Evolutionary conservation across 1,139 yeast genomes (phyloP), one percentile per base, ranked within the genome.

Genomic region (Yamadazyma dushanensis): DNA sequence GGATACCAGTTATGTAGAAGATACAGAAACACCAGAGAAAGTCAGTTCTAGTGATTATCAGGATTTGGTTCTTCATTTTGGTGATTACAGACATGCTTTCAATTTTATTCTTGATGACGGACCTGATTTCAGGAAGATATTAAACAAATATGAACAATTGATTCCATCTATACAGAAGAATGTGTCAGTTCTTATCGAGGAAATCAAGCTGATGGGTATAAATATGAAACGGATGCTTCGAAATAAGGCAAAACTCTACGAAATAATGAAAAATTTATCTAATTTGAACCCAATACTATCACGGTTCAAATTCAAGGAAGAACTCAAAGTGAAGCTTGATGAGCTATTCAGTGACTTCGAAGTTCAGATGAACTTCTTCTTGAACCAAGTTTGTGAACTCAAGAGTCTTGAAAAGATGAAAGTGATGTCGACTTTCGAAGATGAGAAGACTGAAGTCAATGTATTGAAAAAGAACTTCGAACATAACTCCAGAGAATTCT

Each of bases 401-500:
- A 57, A 55, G 34, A 36, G 56, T 10, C 35, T 66, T 2, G 49
- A 56, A 16, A 65, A 63, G 37, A 57, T 64, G 8, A 45, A 43
- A 25, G 30, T 42, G 7, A 20, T 39, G 15, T 34, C 45, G 2
- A 37, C 39, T 6, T 30, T 39, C 9, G 49, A 41, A 16, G 49
- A 47, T 21, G 47, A 44, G 23, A 47, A 51, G 34, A 41, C 49
- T 26, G 63, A 57, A 32, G 33, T 54, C 21, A 34, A 35, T 13
- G 41, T 38, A 14, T 39, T 68, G 33, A 75, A 72, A 49, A 74
- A 78, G 38, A 74, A 69, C 29, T 85, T 85, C 56, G 94, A 85
- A 49, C 83, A 76, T 35, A 83, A 79, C 42, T 78, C 89, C 1
- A 76, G 80, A 41, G 88, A 82, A 37, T 87, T 77, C 54, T 86